These are phyloP conservation scores for Halophytophthora polymorphica DNA, from an alignment of 352 stramenopile genomes.

Conservation along the genomic window DNA sequence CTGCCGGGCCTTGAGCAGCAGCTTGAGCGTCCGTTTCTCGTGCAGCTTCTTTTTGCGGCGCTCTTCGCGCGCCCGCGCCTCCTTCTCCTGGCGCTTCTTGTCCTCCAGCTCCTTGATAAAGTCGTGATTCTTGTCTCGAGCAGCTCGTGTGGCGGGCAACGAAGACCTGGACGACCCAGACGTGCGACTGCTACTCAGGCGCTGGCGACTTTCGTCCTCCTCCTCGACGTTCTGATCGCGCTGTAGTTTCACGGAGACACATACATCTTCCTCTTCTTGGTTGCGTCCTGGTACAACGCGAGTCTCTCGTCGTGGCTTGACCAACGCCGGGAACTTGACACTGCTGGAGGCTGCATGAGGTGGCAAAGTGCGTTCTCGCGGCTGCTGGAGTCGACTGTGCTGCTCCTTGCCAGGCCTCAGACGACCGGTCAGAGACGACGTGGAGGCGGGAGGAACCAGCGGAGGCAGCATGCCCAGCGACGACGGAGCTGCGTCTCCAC, in stretches of 20 bases:
- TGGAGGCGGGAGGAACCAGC: slow-evolving; percentile 6
- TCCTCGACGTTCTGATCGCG: slow-evolving; percentile 18
- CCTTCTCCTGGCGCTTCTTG: slow-evolving; percentile 65
- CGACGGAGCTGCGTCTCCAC: slow-evolving; percentile 8
- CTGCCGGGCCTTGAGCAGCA: slow-evolving; percentile 42
- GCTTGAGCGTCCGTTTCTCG: slow-evolving; percentile 52
- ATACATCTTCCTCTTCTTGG: slow-evolving; percentile 35
- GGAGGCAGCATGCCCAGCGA: slow-evolving; percentile 15
- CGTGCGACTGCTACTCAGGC: slow-evolving; percentile 15
- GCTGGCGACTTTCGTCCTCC: slow-evolving; percentile 18
- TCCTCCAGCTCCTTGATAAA: slow-evolving; percentile 74
- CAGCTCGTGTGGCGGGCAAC: slow-evolving; percentile 1
- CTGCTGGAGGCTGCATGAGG: slow-evolving; percentile 4
- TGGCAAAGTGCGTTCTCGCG: slow-evolving; percentile 11
- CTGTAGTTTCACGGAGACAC: not conserved
- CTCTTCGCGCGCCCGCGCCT: slow-evolving; percentile 41
- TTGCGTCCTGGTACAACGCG: slow-evolving; percentile 21
- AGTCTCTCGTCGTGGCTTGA: slow-evolving; percentile 25
- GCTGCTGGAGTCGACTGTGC: slow-evolving; percentile 25
- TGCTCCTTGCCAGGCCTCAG: slow-evolving; percentile 3
- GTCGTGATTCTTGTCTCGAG: slow-evolving; percentile 53
- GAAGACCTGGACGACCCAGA: slow-evolving; percentile 17
- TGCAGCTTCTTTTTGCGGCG: slow-evolving; percentile 55
- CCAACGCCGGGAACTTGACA: slow-evolving; percentile 39
- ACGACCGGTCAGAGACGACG: not conserved